Evolutionary conservation across 345 rosid species (phyloP), one percentile per base, ranked within the genome.

Genomic region (Mercurialis annua): DNA sequence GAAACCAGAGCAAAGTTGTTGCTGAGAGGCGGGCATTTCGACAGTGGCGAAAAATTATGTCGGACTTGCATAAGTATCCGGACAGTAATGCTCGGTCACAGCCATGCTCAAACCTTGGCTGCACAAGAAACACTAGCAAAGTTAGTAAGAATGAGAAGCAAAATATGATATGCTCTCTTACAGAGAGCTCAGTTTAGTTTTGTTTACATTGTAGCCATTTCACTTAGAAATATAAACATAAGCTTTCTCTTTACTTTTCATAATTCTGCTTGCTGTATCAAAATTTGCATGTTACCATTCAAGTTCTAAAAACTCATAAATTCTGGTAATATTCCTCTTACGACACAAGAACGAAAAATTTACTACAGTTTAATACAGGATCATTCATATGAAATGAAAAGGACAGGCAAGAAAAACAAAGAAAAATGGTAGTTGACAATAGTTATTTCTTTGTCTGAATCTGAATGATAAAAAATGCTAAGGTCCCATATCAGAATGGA

Each of bases 61-160:
- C 83, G 90, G 78, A 93, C 96, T 62, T 88, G 97, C 59, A 83
- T 87, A 44, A 93, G 98, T 65, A 88, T 93, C 67, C 76, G 93
- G 75, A 93, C 97, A 1, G 97, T 93, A 62, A 87, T 90, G 98
- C 87, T 93, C 33, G 96, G 96, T 15, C 94, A 93, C 66, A 88
- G 81, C 79, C 92, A 93, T 76, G 73, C 87, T 16, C 88, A 81
- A 29, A 93, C 97, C 58, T 75, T 93, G 72, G 85, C 96, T 71
- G 96, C 98, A 47, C 97, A 93, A 78, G 97, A 93, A 80, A 93
- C 96, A 70, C 80, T 90, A 20, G 89, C 94, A 42, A 90, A 86
- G 72, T 73, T 90, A 42, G 98, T 90, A 66, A 86, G 94, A 79
- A 87, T 88, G 97, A 84, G 96, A 73, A 88, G 93, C 83, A 90